Evolutionary conservation across 1,139 yeast species (phyloP).

Genomic region (Saccharomycopsis hybrid): DNA sequence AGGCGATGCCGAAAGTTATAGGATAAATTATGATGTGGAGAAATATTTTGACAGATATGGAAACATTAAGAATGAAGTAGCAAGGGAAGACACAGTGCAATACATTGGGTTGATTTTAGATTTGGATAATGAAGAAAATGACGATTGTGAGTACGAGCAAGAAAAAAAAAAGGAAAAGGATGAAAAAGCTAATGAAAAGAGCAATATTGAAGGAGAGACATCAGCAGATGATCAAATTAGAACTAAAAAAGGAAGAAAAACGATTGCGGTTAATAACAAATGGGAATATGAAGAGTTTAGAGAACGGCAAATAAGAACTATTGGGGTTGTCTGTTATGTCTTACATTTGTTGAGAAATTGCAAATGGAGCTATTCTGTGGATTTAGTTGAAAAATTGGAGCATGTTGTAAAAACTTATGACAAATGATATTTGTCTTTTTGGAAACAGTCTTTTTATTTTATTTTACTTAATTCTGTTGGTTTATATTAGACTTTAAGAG

Average conservation of each 20-base stretch:
- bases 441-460: too few species aligned
- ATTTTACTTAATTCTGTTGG: too few species aligned
- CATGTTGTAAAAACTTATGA: conserved; percentile 11
- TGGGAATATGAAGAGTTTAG: conserved; percentile 3
- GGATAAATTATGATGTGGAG: conserved; percentile 1
- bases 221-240: too few species aligned
- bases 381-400: conserved; percentile 14
- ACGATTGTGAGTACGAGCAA: too few species aligned
- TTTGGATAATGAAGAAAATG: too few species aligned
- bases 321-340: conserved; percentile 15
- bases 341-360: conserved; percentile 11
- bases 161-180: too few species aligned
- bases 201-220: not conserved
- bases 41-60: conserved; percentile 12
- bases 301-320: conserved; percentile 9
- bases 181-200: not conserved
- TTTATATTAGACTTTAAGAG: too few species aligned
- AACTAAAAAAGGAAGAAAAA: too few species aligned
- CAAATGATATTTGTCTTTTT: too few species aligned
- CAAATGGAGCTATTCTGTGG: conserved; percentile 15
- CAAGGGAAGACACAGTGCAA: conserved; percentile 7
- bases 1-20: not conserved
- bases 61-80: conserved; percentile 2
- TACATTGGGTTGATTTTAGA: conserved; percentile 10
- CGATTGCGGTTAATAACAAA: not conserved